Evolutionary conservation across 176 grass and related monocot genomes (phyloP), one percentile per base, ranked within the genome.

Genomic region (Paspalum notatum): DNA sequence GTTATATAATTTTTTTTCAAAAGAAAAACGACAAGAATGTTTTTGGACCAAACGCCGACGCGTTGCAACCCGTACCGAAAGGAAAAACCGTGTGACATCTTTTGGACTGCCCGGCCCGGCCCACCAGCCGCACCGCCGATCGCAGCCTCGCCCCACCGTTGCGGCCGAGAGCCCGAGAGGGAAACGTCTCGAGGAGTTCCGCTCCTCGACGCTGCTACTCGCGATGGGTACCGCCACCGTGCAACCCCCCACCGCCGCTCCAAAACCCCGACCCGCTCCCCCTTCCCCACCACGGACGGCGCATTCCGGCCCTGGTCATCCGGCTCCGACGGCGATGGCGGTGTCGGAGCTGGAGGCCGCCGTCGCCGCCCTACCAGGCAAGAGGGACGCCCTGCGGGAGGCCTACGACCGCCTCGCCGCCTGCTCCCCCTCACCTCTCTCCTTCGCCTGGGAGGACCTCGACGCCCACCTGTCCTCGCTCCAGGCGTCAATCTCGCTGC

Each of bases 391-490:
- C 27, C 77, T 89, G 50, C 87, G 84, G 58, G 79, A 64, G 84
- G 81, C 84, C 5, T 89, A 84, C 71, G 80, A 93, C 7, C 66
- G 59, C 71, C 91, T 93, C 53, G 66, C 40, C 7, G 54, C 66
- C 76, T 71, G 64, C 52, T 72, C 84, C 44, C 81, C 84, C 12
- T 44, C 59, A 60, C 82, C 84, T 7, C 81, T 85, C 59, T 67
- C 90, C n/a, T 78, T 87, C 77, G 37, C 38, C 15, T 93, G 87
- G 91, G 69, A 14, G 11, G 91, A 87, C 68, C 65, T 93, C 60
- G 84, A 93, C 59, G 46, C 58, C 40, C 72, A 93, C 84, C 39
- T 89, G 38, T 93, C 87, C 16, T 53, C 72, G 71, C 41, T 93
- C 39, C 80, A 89, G 32, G 50, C 48, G 48, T 72, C 80, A 24